Percentiles rank a stretch among this genome's conserved stretches.
Conservation (phyloP, 2,329 filamentous ascomycete species). For the Monilinia laxa region DNA sequence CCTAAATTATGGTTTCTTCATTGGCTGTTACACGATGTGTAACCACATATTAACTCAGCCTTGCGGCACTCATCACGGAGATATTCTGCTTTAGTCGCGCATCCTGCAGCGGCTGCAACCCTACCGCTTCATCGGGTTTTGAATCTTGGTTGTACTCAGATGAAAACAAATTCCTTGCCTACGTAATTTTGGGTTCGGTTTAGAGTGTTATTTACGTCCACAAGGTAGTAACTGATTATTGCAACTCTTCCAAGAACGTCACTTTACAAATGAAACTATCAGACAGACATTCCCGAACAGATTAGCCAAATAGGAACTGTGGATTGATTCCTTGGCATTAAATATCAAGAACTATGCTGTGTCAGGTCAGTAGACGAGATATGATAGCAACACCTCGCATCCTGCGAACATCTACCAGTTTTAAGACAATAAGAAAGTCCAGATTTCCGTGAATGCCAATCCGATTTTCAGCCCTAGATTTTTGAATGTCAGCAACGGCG, state of each 20-base stretch:
- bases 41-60: background rate
- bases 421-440: background rate
- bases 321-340: background rate
- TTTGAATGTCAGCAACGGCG: background rate
- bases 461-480: background rate
- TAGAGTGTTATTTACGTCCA: background rate
- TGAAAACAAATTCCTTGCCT: background rate
- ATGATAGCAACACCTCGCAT: background rate
- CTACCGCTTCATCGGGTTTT: background rate
- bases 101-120: constrained; percentile 7
- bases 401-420: background rate
- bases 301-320: background rate
- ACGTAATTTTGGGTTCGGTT: background rate
- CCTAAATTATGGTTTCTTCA: too few relatives aligned
- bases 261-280: background rate
- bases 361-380: background rate
- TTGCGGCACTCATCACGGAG: background rate
- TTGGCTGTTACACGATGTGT: constrained; percentile 1
- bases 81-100: background rate
- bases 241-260: background rate
- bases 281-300: background rate
- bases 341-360: background rate
- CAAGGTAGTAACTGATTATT: background rate
- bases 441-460: background rate
- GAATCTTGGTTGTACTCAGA: background rate